Evolutionary conservation across 176 grass and related monocot genomes (phyloP).

Genomic region (Leersia perrieri): DNA sequence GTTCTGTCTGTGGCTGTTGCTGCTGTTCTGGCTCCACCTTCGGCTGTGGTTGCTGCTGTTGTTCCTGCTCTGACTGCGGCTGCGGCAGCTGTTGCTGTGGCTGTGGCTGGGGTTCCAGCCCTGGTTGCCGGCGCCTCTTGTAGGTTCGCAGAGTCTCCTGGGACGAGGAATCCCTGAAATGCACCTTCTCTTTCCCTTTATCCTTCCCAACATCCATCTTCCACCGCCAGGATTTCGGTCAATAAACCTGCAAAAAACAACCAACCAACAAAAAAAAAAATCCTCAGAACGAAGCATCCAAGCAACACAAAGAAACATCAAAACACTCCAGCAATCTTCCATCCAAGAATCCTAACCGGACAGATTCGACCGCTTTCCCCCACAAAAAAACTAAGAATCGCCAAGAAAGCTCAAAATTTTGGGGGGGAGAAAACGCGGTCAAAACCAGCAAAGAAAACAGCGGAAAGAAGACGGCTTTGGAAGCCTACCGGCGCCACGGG

Average conservation of each 20-base stretch:
- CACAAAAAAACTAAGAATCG: neutral
- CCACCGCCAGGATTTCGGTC: constrained; percentile 35
- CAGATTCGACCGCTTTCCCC: constrained; percentile 8
- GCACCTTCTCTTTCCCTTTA: constrained; percentile 39
- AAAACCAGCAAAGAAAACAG: constrained; percentile 35
- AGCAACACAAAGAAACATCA: constrained; percentile 12
- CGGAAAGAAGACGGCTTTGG: constrained; percentile 2
- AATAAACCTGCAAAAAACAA: constrained; percentile 47
- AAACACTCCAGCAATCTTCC: constrained; percentile 11
- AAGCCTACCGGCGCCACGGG: constrained; percentile 18
- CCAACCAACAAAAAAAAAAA: too few species aligned
- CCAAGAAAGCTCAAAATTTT: constrained; percentile 23
- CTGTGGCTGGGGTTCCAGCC: neutral
- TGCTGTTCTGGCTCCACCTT: neutral
- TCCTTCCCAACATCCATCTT: constrained; percentile 36
- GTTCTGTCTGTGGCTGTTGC: neutral
- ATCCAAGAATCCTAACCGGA: constrained; percentile 9
- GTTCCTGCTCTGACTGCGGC: neutral
- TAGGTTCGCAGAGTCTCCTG: constrained; percentile 42
- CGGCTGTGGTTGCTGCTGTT: constrained; percentile 16
- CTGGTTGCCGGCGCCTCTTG: constrained; percentile 43
- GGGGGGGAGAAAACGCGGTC: constrained; percentile 36
- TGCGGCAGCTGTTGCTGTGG: neutral
- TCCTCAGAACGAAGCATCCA: constrained; percentile 22
- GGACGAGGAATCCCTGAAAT: constrained; percentile 44